These are phyloP conservation scores for Acmispon strigosus DNA, from an alignment of 306 rosid genomes.

Conservation along the genomic window DNA sequence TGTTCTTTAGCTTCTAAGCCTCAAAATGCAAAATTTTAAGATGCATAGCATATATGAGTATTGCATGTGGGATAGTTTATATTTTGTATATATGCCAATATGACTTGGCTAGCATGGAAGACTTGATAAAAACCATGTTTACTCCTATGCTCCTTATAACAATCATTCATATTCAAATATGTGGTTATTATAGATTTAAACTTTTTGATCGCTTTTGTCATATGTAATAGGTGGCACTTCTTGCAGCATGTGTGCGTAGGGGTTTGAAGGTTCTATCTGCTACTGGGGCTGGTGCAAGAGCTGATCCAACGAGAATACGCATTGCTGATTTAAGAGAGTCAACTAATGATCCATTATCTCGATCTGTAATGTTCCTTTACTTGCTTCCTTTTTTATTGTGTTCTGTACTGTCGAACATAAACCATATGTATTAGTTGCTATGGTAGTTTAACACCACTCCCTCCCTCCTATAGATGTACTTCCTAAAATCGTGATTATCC, in stretches of 20 bases:
- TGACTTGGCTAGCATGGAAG: constrained; percentile 2
- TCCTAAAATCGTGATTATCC: not conserved
- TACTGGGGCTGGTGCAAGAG: constrained; percentile 96
- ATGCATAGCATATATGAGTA: constrained; percentile 7
- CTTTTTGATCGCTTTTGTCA: constrained; percentile 30
- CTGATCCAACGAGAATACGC: constrained; percentile 92
- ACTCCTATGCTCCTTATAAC: not conserved
- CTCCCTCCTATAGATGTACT: not conserved
- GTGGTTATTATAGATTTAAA: constrained; percentile 13
- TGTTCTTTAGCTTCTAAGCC: not conserved
- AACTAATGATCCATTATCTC: constrained; percentile 84
- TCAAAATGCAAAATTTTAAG: not conserved
- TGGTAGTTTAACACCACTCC: not conserved
- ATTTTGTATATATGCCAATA: not conserved
- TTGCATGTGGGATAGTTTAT: not conserved
- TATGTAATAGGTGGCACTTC: constrained; percentile 86
- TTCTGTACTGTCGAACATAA: not conserved
- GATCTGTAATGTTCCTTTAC: constrained; percentile 52
- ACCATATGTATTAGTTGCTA: not conserved
- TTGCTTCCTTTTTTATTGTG: not conserved
- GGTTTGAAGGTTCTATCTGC: constrained; percentile 90
- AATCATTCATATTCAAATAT: constrained; percentile 11
- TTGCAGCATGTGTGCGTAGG: constrained; percentile 92
- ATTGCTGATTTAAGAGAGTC: constrained; percentile 89
- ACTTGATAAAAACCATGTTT: not conserved